A percentile compares a stretch with the other conserved stretches of the same genome.
These are phyloP conservation scores for Cubamyces sp. DNA, from an alignment of 768 basidiomycete genomes.

Conservation along the genomic window DNA sequence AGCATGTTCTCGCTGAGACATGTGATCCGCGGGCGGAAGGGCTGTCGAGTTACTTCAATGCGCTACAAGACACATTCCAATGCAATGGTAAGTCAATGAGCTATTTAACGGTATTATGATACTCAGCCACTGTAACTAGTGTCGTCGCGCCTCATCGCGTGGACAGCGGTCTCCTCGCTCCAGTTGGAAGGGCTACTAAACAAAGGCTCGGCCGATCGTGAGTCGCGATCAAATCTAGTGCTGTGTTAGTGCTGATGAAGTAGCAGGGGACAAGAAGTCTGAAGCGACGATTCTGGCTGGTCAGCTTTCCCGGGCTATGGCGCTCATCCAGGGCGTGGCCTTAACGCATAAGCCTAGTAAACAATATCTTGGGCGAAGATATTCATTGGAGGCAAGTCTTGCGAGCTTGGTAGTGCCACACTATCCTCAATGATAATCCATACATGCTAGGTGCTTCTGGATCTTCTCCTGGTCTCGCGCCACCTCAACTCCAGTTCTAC, in stretches of 20 bases:
- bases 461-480: conserved; percentile 71
- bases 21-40: conserved; percentile 46
- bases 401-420: not conserved
- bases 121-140: conserved; percentile 45
- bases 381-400: conserved; percentile 64
- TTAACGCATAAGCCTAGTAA: conserved; percentile 75
- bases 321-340: conserved; percentile 75
- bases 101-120: not conserved
- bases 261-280: conserved; percentile 46
- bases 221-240: conserved; percentile 18
- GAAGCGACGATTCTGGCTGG: conserved; percentile 53
- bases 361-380: conserved; percentile 65
- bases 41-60: conserved; percentile 57
- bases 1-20: conserved; percentile 52
- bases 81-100: conserved; percentile 66
- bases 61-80: conserved; percentile 79
- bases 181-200: conserved; percentile 53
- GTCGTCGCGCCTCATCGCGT: conserved; percentile 64
- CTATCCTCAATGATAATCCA: not conserved
- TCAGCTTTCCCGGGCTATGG: conserved; percentile 62
- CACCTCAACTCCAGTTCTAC: conserved; percentile 47
- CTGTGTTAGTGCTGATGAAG: not conserved
- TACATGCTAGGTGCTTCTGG: conserved; percentile 63
- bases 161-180: conserved; percentile 56
- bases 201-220: conserved; percentile 50